Conservation (phyloP, 306 rosid species). For the Cucurbita argyrosperma region DNA sequence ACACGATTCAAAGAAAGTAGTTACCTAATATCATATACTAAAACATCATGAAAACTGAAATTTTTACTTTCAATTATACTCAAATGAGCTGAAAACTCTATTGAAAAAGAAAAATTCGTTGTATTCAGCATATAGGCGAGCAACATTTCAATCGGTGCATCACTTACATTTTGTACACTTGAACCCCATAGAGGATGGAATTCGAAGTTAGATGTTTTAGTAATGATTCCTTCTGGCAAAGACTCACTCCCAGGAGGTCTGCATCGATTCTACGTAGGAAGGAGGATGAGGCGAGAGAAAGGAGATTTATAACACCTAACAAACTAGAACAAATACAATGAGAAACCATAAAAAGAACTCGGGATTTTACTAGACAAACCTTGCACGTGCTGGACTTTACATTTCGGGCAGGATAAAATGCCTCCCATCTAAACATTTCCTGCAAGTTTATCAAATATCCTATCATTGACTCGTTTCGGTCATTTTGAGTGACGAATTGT, state of each 20-base stretch:
- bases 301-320: neutral
- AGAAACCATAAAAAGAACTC: neutral
- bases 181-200: slow-evolving; percentile 35
- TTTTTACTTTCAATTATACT: neutral
- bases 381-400: slow-evolving; percentile 30
- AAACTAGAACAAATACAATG: neutral
- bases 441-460: slow-evolving; percentile 16
- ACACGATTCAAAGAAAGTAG: neutral
- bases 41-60: neutral
- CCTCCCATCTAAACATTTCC: slow-evolving; percentile 65
- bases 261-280: slow-evolving; percentile 21
- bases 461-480: neutral
- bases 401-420: slow-evolving; percentile 14
- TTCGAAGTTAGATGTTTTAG: slow-evolving; percentile 26
- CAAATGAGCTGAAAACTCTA: neutral
- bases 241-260: slow-evolving; percentile 18
- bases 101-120: neutral
- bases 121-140: neutral
- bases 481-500: neutral
- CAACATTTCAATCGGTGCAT: neutral
- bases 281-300: neutral
- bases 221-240: slow-evolving; percentile 32
- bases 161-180: slow-evolving; percentile 13
- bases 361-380: slow-evolving; percentile 27
- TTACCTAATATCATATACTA: neutral